Conservation (phyloP, 768 basidiomycete species). For the Botryobasidium botryosum region DNA sequence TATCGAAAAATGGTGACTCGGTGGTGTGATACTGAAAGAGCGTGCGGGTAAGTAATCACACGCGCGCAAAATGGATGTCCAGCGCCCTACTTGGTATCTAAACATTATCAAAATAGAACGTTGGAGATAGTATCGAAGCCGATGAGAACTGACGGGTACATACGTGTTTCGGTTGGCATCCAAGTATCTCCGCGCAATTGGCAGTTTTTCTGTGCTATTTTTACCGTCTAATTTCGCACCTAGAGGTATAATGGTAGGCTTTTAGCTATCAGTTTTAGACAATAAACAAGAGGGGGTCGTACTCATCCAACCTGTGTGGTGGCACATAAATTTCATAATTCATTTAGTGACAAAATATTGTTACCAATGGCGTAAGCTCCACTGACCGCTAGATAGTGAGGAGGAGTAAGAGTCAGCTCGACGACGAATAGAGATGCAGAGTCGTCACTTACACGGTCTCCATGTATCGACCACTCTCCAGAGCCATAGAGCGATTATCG, state of each 20-base stretch:
- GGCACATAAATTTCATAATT: no score
- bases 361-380: no score
- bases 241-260: constrained; percentile 14
- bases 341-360: no score
- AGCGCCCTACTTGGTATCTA: constrained; percentile 13
- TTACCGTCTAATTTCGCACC: constrained; percentile 32
- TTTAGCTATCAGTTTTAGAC: background rate
- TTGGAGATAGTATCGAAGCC: no score
- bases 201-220: constrained; percentile 25
- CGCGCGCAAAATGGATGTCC: no score
- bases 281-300: background rate
- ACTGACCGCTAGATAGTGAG: no score
- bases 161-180: constrained; percentile 67
- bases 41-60: no score
- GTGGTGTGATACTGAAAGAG: constrained; percentile 49
- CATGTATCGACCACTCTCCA: constrained; percentile 82
- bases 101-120: no score
- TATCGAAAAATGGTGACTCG: constrained; percentile 45
- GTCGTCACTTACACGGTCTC: no score
- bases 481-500: constrained; percentile 58
- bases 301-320: constrained; percentile 49
- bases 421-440: no score
- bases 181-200: constrained; percentile 55
- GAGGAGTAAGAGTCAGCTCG: no score
- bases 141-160: constrained; percentile 26